Percentiles rank a stretch among this genome's conserved stretches.
phyloP scores from a whole-genome alignment of 345 rosid genomes.

The Bruguiera sexangula region DNA sequence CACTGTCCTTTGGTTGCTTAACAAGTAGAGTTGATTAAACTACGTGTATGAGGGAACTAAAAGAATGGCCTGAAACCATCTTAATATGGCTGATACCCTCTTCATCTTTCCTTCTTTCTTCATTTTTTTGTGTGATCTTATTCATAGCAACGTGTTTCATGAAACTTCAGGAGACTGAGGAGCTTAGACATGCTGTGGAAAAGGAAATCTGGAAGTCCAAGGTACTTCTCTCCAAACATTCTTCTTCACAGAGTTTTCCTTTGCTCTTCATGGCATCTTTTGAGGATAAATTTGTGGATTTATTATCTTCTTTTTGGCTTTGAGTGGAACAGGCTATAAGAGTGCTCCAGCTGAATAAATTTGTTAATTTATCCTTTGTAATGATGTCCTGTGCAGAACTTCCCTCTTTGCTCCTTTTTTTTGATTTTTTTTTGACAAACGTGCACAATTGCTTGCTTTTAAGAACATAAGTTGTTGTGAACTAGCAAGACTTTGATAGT shows the following conservation, averaged over 20 bases:
- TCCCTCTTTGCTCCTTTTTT: constrained; percentile 6
- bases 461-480: background rate
- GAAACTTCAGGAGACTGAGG: constrained; percentile 64
- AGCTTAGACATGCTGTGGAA: constrained; percentile 59
- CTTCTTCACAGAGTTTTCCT: background rate
- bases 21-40: background rate
- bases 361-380: background rate
- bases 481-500: background rate
- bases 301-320: background rate
- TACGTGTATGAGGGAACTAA: background rate
- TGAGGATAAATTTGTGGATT: constrained; percentile 9
- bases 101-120: background rate
- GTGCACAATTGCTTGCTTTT: too few species aligned
- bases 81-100: too few species aligned
- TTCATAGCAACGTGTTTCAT: constrained; percentile 18
- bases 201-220: constrained; percentile 67
- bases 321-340: background rate
- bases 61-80: background rate
- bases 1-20: background rate
- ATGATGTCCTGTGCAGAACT: background rate
- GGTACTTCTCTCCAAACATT: constrained; percentile 41
- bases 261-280: constrained; percentile 3
- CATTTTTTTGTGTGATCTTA: background rate
- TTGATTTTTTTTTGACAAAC: background rate
- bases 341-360: constrained; percentile 4